Evolutionary conservation across 257 asterid genomes (phyloP).

Genomic region (Lavandula angustifolia): DNA sequence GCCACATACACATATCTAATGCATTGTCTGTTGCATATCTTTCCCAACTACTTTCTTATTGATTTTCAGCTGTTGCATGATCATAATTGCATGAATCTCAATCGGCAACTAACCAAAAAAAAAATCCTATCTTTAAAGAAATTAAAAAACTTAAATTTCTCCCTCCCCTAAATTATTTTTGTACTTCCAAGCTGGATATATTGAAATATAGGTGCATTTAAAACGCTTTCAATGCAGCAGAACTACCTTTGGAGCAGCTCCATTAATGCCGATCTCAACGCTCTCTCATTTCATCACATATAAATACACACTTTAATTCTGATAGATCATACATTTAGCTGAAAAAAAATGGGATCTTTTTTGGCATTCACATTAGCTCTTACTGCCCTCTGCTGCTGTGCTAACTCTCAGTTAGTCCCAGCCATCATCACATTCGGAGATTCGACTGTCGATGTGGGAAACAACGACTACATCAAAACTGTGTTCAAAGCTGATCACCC

Average conservation of each 20-base stretch:
- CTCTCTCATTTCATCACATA: slow-evolving; percentile 31
- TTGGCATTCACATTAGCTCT: slow-evolving; percentile 39
- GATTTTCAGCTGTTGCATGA: too few relatives aligned
- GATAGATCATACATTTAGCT: not conserved
- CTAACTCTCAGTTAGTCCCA: slow-evolving; percentile 67
- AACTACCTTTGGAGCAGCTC: slow-evolving; percentile 41
- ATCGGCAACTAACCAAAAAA: too few relatives aligned
- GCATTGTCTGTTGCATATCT: slow-evolving; percentile 30
- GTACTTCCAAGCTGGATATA: not conserved
- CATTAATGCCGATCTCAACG: slow-evolving; percentile 62
- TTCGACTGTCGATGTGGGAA: slow-evolving; percentile 78
- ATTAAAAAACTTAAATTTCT: too few relatives aligned
- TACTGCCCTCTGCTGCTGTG: slow-evolving; percentile 28
- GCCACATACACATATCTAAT: slow-evolving; percentile 32
- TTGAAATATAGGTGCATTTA: slow-evolving; percentile 14
- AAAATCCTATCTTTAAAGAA: too few relatives aligned
- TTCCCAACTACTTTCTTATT: too few relatives aligned
- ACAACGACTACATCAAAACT: slow-evolving; percentile 67
- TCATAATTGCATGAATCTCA: too few relatives aligned
- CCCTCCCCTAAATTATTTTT: too few relatives aligned
- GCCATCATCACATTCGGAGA: slow-evolving; percentile 86
- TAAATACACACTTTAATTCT: not conserved
- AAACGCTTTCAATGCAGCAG: slow-evolving; percentile 42
- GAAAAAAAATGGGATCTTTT: slow-evolving; percentile 32
- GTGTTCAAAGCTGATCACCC: slow-evolving; percentile 77